phyloP scores from a whole-genome alignment of 345 rosid genomes.

The Ceriops zippeliana region DNA sequence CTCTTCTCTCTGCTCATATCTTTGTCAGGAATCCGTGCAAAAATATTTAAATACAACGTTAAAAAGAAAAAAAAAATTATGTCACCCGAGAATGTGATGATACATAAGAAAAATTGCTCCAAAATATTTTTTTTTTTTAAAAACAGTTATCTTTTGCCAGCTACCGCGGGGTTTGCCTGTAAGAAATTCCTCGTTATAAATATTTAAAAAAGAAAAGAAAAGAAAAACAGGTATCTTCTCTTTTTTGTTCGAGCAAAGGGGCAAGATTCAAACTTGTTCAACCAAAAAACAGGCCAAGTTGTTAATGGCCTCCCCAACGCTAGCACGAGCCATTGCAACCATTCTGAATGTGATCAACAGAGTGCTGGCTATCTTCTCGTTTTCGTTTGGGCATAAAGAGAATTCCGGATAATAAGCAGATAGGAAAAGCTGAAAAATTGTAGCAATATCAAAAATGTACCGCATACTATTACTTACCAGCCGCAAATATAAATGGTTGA shows the following conservation, averaged over 20 bases:
- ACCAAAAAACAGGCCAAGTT: neutral
- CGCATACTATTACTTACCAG: neutral
- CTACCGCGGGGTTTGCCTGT: too few species aligned
- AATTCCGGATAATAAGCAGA: neutral
- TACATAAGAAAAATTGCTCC: too few species aligned
- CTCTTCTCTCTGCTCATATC: slow-evolving; percentile 46
- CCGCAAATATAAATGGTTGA: neutral
- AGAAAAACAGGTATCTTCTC: too few species aligned
- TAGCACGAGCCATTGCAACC: neutral
- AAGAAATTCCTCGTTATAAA: too few species aligned
- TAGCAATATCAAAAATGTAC: neutral
- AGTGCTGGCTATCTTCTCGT: neutral
- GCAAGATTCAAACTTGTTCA: too few species aligned
- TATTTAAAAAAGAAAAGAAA: too few species aligned
- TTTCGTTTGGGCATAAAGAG: neutral
- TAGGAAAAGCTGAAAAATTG: neutral
- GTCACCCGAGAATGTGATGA: too few species aligned
- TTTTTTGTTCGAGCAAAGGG: too few species aligned
- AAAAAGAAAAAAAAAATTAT: too few species aligned
- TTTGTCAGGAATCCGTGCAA: neutral
- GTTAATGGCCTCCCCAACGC: neutral
- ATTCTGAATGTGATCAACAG: neutral
- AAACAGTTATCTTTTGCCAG: too few species aligned
- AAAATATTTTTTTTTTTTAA: too few species aligned
- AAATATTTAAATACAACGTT: too few species aligned